Base-by-base conservation (phyloP, 2,329 filamentous ascomycete genomes). In the Ascochyta viciae-villosae region DNA sequence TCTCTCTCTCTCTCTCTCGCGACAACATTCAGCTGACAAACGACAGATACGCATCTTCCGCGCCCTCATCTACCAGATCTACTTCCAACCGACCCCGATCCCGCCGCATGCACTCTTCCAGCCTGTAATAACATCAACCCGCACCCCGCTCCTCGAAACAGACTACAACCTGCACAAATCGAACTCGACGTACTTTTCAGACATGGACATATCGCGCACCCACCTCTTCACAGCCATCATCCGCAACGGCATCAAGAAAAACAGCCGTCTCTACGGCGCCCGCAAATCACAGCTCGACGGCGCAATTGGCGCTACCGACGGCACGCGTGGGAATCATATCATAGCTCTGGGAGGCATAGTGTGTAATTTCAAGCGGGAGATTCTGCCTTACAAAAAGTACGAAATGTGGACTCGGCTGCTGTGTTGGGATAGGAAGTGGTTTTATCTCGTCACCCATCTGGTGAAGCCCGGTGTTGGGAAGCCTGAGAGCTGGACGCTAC, bases 91-190 rank as follows among this genome's bases (percentile, higher is more conserved):
- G 0, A 77, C 74, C 1, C 68, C 71, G 1, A 74, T 80, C 22
- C 71, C 72, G 41, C 84, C 87, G 1, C 82, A 86, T 58, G 85
- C 88, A 37, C 84, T 95, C 62, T 95, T 94, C 79, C 84, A 87
- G 44, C 88, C 90, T 43, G 78, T 89, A 47, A 86, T 90, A 55
- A 86, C 88, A 15, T 80, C 82, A 35, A 86, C 88, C 6, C 85
- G 87, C 69, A 85, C 89, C 13, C 85, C 90, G 1, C 77, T 90
- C 50, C 83, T 90, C 64, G 92, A 96, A 77, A 91, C 88, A 67
- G 93, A 96, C 78, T 92, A 92, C 80, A 94, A 95, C 78, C 71
- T 92, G 39, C 90, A 94, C 82, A 92, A 93, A 74, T 88, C 87
- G 59, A 91, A 92, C 79, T 87, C 85, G 65, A 96, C 92, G 27